Percentiles rank a stretch among this genome's conserved stretches.
Conservation (phyloP, 208 protist species). For the Crithidia acanthocephali region DNA sequence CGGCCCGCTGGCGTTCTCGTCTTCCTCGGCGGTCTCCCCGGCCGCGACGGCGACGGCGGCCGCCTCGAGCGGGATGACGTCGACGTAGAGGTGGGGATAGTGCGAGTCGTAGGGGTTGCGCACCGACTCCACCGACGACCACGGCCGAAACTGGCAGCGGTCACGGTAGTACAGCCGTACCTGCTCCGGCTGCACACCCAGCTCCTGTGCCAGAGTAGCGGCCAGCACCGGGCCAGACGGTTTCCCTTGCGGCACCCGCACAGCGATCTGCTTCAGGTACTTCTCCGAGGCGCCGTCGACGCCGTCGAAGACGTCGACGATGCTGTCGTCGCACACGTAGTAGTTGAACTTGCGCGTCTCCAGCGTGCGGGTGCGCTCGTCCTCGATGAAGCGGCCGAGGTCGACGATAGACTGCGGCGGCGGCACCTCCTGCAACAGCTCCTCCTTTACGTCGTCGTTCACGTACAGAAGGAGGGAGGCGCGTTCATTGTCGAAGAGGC, state of each 20-base stretch:
- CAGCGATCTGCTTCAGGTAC: slow-evolving; percentile 22
- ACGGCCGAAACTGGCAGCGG: slow-evolving; percentile 15
- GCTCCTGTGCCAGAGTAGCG: slow-evolving; percentile 36
- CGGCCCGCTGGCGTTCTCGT: neutral
- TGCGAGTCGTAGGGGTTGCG: slow-evolving; percentile 26
- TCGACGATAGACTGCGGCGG: slow-evolving; percentile 38
- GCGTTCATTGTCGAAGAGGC: slow-evolving; percentile 63
- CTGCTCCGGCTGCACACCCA: slow-evolving; percentile 30
- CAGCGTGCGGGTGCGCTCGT: slow-evolving; percentile 27
- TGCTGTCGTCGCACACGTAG: slow-evolving; percentile 36
- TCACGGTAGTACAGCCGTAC: slow-evolving; percentile 41
- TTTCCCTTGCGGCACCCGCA: slow-evolving; percentile 27
- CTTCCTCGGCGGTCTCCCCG: neutral
- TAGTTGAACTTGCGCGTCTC: slow-evolving; percentile 36
- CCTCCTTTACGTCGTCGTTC: slow-evolving; percentile 42
- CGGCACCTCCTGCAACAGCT: slow-evolving; percentile 37
- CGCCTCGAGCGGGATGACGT: slow-evolving; percentile 2
- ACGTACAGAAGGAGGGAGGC: slow-evolving; percentile 80
- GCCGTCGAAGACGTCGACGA: slow-evolving; percentile 56
- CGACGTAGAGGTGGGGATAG: slow-evolving; percentile 26
- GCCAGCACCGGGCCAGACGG: slow-evolving; percentile 26
- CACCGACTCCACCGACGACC: slow-evolving; percentile 12
- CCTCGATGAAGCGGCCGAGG: slow-evolving; percentile 42
- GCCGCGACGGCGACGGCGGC: neutral
- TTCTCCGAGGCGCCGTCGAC: slow-evolving; percentile 27